A percentile compares a stretch with the other conserved stretches of the same genome.
Conservation (phyloP, 345 rosid species). For the Sisymbrium altissimum region DNA sequence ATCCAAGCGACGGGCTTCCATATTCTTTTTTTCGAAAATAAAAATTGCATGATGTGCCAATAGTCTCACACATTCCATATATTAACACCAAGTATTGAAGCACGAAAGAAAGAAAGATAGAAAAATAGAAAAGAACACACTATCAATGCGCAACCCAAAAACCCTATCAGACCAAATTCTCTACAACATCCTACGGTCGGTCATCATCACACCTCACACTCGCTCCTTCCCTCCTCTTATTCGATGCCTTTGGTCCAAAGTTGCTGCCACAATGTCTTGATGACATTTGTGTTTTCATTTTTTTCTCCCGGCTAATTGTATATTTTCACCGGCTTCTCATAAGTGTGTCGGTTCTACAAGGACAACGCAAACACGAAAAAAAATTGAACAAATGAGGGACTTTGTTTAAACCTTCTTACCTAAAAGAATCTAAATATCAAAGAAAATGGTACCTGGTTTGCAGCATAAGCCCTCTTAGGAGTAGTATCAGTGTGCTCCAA, state of each 20-base stretch:
- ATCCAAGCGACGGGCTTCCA: conserved; percentile 29
- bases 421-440: neutral
- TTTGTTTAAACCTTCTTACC: neutral
- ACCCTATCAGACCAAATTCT: conserved; percentile 32
- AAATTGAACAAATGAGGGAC: neutral
- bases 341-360: conserved; percentile 67
- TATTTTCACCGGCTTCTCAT: conserved; percentile 75
- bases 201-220: conserved; percentile 19
- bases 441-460: conserved; percentile 61
- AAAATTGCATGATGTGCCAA: conserved; percentile 27
- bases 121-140: conserved; percentile 15
- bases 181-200: conserved; percentile 28
- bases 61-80: conserved; percentile 29
- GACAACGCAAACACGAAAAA: neutral
- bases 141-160: conserved; percentile 24
- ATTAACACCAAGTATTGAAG: conserved; percentile 33
- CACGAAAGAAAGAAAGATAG: conserved; percentile 4
- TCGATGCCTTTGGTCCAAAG: conserved; percentile 23
- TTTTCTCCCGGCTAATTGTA: conserved; percentile 43
- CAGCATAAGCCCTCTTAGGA: conserved; percentile 70
- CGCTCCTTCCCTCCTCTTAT: neutral
- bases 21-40: neutral
- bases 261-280: conserved; percentile 11
- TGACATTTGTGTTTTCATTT: neutral
- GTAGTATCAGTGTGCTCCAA: conserved; percentile 83